phyloP scores from a whole-genome alignment of 2,329 filamentous ascomycete species.

The Microdochium trichocladiopsis region DNA sequence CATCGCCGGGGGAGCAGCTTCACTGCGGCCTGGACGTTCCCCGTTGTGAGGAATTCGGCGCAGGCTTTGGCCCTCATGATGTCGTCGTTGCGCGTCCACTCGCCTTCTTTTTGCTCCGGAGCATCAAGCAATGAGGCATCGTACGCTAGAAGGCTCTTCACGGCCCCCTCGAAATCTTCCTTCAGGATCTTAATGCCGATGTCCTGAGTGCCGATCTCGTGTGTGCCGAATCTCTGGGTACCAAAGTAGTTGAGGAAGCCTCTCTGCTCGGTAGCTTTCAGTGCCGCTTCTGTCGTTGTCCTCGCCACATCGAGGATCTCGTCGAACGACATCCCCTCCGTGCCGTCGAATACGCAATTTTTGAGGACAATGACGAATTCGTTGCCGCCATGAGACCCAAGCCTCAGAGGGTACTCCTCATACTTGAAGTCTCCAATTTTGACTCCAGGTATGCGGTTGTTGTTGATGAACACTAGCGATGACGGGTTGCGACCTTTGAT shows the following conservation, averaged over 20 bases:
- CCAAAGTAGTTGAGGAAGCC: slow-evolving; percentile 98
- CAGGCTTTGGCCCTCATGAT: slow-evolving; percentile 72
- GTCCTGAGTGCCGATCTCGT: slow-evolving; percentile 76
- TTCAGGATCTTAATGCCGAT: slow-evolving; percentile 80
- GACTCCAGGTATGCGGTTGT: slow-evolving; percentile 51
- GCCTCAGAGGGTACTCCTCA: slow-evolving; percentile 60
- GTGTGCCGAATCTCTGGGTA: slow-evolving; percentile 92
- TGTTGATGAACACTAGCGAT: slow-evolving; percentile 58
- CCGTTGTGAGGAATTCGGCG: slow-evolving; percentile 60
- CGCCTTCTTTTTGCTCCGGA: slow-evolving; percentile 33
- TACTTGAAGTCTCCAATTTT: slow-evolving; percentile 78
- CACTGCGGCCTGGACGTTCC: slow-evolving; percentile 53
- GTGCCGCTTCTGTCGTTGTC: slow-evolving; percentile 46
- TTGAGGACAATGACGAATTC: slow-evolving; percentile 90
- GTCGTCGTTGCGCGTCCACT: slow-evolving; percentile 64
- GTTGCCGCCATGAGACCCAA: slow-evolving; percentile 83
- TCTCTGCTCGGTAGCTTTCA: slow-evolving; percentile 60
- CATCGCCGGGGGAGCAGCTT: slow-evolving; percentile 72
- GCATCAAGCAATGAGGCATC: slow-evolving; percentile 52
- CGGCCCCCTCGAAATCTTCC: slow-evolving; percentile 72
- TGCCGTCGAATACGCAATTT: slow-evolving; percentile 60
- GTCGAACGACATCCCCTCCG: slow-evolving; percentile 37
- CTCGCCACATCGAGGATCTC: slow-evolving; percentile 34
- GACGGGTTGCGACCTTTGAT: slow-evolving; percentile 44
- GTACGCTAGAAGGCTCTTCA: slow-evolving; percentile 70